phyloP scores from a whole-genome alignment of 2,329 filamentous ascomycete species.

The Venturia carpophila region DNA sequence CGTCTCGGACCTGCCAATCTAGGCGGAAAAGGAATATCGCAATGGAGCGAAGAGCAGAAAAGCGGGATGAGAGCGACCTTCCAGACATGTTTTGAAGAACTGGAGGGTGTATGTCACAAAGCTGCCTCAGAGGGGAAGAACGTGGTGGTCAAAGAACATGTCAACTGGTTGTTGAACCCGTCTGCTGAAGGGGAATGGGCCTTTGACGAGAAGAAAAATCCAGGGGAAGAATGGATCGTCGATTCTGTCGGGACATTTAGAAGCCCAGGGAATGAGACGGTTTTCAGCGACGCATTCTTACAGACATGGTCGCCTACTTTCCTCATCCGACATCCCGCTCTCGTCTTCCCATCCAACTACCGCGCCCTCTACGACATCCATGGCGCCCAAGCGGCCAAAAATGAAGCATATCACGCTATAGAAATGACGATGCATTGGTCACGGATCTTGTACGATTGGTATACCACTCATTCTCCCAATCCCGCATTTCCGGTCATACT shows the following conservation, averaged over 20 bases:
- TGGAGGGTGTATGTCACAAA: neutral
- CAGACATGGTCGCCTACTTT: too few species aligned
- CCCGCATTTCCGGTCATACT: neutral
- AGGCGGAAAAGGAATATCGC: neutral
- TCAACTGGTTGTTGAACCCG: neutral
- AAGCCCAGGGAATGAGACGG: too few species aligned
- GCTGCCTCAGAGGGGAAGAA: too few species aligned
- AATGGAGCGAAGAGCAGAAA: neutral
- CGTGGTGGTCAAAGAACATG: neutral
- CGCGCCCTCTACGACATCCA: neutral
- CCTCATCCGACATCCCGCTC: too few species aligned
- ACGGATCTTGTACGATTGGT: neutral
- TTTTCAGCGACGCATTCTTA: too few species aligned
- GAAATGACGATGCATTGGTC: conserved; percentile 1
- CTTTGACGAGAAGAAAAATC: neutral
- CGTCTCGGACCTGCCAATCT: neutral
- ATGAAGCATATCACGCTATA: neutral
- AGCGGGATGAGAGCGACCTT: neutral
- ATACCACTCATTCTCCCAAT: neutral
- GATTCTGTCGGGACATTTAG: too few species aligned
- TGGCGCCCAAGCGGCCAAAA: neutral
- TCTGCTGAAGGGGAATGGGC: neutral
- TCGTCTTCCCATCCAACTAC: too few species aligned
- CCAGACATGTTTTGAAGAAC: neutral
- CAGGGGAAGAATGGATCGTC: neutral